These are phyloP conservation scores for Stachybotrys chartarum DNA, from an alignment of 2,329 filamentous ascomycete species.

Conservation along the genomic window DNA sequence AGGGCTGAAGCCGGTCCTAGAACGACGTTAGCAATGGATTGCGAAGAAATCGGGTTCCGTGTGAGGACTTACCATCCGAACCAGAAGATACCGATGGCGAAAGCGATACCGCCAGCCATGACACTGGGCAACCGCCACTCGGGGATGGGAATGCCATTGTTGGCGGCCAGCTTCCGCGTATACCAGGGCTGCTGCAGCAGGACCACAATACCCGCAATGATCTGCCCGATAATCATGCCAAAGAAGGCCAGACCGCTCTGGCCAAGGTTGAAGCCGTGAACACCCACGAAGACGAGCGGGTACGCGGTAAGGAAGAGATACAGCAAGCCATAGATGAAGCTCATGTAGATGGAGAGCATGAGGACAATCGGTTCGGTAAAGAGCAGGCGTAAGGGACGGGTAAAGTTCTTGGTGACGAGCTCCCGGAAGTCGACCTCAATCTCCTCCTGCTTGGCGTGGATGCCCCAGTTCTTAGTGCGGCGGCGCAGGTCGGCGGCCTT, in stretches of 20 bases:
- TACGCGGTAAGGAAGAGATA: constrained; percentile 86
- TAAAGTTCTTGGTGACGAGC: constrained; percentile 59
- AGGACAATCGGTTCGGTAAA: constrained; percentile 64
- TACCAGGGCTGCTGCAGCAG: constrained; percentile 60
- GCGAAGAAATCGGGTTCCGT: not conserved
- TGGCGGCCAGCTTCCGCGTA: constrained; percentile 58
- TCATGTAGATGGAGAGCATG: constrained; percentile 62
- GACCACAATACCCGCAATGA: constrained; percentile 60
- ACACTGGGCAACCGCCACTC: constrained; percentile 61
- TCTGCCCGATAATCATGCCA: constrained; percentile 69
- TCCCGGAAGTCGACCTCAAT: constrained; percentile 60
- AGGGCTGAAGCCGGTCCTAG: constrained; percentile 46
- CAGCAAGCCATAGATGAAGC: constrained; percentile 70
- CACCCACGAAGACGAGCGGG: constrained; percentile 67
- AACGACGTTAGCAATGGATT: constrained; percentile 12
- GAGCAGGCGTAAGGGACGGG: constrained; percentile 58
- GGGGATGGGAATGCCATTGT: constrained; percentile 57
- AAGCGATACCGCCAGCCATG: constrained; percentile 51
- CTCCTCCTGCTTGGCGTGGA: constrained; percentile 66
- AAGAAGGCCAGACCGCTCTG: constrained; percentile 75
- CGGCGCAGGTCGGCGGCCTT: constrained; percentile 57
- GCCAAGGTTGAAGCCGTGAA: constrained; percentile 65
- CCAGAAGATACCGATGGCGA: constrained; percentile 65
- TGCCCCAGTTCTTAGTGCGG: constrained; percentile 61
- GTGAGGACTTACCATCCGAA: constrained; percentile 54